A percentile compares a stretch with the other conserved stretches of the same genome.
Conservation (phyloP, 176 grass and related monocot species). For the Panicum miliaceum region DNA sequence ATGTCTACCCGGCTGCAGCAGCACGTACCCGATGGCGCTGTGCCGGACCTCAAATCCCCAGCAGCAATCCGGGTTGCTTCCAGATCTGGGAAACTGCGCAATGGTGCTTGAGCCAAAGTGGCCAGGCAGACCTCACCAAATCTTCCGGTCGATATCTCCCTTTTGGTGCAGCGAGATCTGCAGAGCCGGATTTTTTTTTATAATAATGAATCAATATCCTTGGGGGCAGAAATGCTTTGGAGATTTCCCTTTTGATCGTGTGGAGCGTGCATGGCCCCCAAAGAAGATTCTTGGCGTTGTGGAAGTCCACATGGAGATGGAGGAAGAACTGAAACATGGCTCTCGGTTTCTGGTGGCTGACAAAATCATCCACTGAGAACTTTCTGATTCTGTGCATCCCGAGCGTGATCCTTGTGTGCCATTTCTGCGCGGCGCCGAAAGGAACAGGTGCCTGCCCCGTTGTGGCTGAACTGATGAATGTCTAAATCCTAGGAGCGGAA, state of each 20-base stretch:
- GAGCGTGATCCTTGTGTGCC: not conserved
- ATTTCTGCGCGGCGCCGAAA: not conserved
- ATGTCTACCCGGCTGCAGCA: conserved; percentile 19
- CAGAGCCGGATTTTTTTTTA: not conserved
- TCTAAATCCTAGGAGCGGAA: conserved; percentile 4
- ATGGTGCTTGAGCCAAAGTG: conserved; percentile 2
- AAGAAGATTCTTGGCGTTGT: conserved; percentile 37
- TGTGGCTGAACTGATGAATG: not conserved
- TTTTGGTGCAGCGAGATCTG: conserved; percentile 29
- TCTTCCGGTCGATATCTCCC: conserved; percentile 19
- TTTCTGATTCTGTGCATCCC: not conserved
- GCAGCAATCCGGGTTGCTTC: conserved; percentile 31
- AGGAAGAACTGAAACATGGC: not conserved
- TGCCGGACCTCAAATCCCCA: conserved; percentile 13
- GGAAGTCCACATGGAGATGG: conserved; percentile 41
- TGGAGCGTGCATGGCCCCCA: not conserved
- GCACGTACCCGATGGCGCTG: not conserved
- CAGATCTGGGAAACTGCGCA: conserved; percentile 31
- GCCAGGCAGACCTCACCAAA: conserved; percentile 21
- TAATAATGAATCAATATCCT: not conserved
- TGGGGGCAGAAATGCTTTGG: conserved; percentile 3
- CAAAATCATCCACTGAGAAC: conserved; percentile 27
- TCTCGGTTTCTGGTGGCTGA: conserved; percentile 16
- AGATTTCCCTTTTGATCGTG: conserved; percentile 24
- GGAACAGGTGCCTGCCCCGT: not conserved